These are phyloP conservation scores for Pichia sp. DNA, from an alignment of 1,139 yeast genomes.

Conservation along the genomic window DNA sequence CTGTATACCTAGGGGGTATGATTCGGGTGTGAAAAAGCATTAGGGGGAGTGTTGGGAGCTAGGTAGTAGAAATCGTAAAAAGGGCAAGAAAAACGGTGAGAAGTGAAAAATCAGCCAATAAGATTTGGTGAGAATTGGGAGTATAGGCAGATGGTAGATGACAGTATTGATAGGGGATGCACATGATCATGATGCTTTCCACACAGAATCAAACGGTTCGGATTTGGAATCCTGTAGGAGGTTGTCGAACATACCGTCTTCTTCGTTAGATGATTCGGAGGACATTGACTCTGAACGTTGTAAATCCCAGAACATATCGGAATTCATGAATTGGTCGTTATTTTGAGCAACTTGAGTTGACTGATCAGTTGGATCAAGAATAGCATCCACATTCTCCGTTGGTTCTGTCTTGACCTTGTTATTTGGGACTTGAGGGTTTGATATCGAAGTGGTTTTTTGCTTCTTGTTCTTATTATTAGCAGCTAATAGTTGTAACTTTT, in stretches of 20 bases:
- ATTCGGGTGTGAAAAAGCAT: too few species aligned
- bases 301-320: slow-evolving; percentile 7
- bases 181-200: neutral
- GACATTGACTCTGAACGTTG: slow-evolving; percentile 5
- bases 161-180: too few species aligned
- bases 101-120: too few species aligned
- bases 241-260: slow-evolving; percentile 1
- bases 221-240: slow-evolving; percentile 4
- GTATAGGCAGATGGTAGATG: too few species aligned
- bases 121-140: too few species aligned
- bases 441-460: neutral
- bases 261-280: neutral
- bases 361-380: too few species aligned
- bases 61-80: too few species aligned
- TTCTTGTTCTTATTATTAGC: neutral
- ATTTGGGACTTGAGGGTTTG: neutral
- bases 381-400: neutral
- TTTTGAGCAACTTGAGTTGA: neutral
- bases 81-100: too few species aligned
- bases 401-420: neutral
- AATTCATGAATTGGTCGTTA: neutral
- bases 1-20: too few species aligned
- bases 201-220: neutral
- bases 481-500: slow-evolving; percentile 2
- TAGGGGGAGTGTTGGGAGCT: too few species aligned